phyloP scores from a whole-genome alignment of 1,284 basidiomycete genomes.

The Fomitiporia mediterranea region DNA sequence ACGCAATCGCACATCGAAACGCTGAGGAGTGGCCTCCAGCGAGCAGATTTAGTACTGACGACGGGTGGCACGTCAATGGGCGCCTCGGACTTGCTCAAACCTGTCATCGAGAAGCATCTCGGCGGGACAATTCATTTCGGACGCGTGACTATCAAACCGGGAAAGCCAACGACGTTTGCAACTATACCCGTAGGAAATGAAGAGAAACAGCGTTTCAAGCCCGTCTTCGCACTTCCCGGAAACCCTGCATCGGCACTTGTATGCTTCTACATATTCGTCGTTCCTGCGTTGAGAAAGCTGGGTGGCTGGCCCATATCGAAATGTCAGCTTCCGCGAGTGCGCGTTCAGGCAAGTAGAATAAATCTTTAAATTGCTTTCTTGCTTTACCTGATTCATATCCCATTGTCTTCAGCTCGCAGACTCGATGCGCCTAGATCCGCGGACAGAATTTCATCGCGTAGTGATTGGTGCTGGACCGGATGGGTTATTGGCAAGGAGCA shows the following conservation, averaged over 20 bases:
- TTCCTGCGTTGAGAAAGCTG: conserved; percentile 72
- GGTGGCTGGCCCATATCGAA: conserved; percentile 57
- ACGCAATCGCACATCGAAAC: conserved; percentile 56
- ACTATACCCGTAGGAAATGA: conserved; percentile 47
- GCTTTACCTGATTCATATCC: not conserved
- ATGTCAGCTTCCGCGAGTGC: conserved; percentile 60
- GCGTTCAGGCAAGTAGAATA: conserved; percentile 50
- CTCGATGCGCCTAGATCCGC: conserved; percentile 62
- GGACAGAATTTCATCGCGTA: conserved; percentile 82
- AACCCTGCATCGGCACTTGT: conserved; percentile 90
- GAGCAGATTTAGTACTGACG: conserved; percentile 73
- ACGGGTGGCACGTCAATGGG: conserved; percentile 93
- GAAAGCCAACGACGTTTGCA: conserved; percentile 86
- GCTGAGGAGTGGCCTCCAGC: conserved; percentile 51
- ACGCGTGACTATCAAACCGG: conserved; percentile 64
- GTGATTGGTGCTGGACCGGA: conserved; percentile 44
- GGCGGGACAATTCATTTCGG: conserved; percentile 78
- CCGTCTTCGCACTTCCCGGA: conserved; percentile 81
- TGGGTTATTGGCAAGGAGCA: conserved; percentile 64
- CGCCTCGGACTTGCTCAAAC: conserved; percentile 80
- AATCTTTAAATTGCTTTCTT: not conserved
- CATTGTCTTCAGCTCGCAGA: conserved; percentile 45
- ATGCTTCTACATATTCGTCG: conserved; percentile 80
- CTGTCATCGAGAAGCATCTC: conserved; percentile 78
- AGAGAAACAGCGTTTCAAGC: conserved; percentile 36